Conservation (phyloP, 257 asterid species). For the Scutellaria baicalensis region DNA sequence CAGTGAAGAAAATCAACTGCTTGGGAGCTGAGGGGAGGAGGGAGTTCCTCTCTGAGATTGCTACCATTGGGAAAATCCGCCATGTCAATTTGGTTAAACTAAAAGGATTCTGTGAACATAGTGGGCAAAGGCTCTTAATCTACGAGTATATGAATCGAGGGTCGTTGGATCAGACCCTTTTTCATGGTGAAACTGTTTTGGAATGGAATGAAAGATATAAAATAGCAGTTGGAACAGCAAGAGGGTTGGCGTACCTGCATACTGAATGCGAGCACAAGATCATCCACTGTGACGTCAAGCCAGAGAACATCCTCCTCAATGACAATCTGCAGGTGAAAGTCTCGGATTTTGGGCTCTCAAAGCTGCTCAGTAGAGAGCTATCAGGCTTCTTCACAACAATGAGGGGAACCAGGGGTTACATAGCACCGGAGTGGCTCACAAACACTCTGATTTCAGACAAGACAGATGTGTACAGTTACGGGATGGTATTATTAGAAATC, state of each 20-base stretch:
- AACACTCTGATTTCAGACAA: background rate
- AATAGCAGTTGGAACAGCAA: background rate
- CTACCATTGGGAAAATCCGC: background rate
- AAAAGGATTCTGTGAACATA: background rate
- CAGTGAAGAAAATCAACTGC: background rate
- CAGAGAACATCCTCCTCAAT: background rate
- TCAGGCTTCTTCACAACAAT: background rate
- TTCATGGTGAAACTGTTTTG: background rate
- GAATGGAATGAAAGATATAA: background rate
- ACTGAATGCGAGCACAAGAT: background rate
- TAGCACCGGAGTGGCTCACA: constrained; percentile 3
- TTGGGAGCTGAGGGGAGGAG: constrained; percentile 1
- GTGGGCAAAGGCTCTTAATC: background rate
- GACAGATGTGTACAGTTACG: background rate
- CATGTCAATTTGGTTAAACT: constrained; percentile 3
- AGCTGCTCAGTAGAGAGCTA: background rate
- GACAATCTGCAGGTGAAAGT: background rate
- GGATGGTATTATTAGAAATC: constrained; percentile 3
- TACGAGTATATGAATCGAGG: constrained; percentile 3
- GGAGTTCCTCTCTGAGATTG: background rate
- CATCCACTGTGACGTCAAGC: constrained; percentile 11
- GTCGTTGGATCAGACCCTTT: background rate
- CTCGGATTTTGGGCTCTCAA: constrained; percentile 10
- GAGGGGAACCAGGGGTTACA: background rate
- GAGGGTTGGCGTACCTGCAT: background rate